Base-by-base conservation (phyloP, 2,329 filamentous ascomycete species). In the Neofusicoccum umdonicola region DNA sequence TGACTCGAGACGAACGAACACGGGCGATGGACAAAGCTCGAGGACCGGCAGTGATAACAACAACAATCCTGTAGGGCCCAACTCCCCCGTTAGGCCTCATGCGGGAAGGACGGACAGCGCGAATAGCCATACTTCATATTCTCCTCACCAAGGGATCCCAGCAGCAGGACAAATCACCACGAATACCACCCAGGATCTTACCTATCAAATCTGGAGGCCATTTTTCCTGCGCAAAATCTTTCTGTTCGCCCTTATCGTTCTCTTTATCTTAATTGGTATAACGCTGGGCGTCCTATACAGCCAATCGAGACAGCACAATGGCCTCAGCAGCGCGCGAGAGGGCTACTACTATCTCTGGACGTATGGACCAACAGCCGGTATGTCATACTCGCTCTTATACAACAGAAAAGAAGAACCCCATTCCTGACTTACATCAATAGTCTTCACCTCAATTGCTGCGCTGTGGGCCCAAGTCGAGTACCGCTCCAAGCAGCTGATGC, bases 381-480 rank as follows among this genome's bases (percentile, higher is more conserved):
- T 35, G 37, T 0, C 35, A 5, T 31, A 31, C 27, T 31, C 27
- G 1, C 27, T 31, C 27, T 31, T 19, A 19, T 19, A 19, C 19
- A 19, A 19, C 19, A 19, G 19, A 19, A 19, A 19, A 19, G 19
- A 19, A 19, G 19, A 19, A 3, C 22, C 22, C 22, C 27, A 31
- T 31, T 31, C 15, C 34, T n/a, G 31, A 37, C 13, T 37, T 19
- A n/a, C 3, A 34, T 12, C 27, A 2, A 31, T 3, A 60, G 56
- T 60, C 2, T 60, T 47, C 7, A 60, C 56, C 8, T 13, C 11
- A 1, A 45, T 60, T 4, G 56, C 56, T 1, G 56, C 56, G 5
- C 11, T 60, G 2, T 60, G 56, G 56, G 41, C 56, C 2, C 56
- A 60, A n/a, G 41, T 60, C 11, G 56, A 60, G 41, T 60, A 60